These are phyloP conservation scores for Picea abies DNA, from an alignment of 83 land plant genomes.

Conservation along the genomic window DNA sequence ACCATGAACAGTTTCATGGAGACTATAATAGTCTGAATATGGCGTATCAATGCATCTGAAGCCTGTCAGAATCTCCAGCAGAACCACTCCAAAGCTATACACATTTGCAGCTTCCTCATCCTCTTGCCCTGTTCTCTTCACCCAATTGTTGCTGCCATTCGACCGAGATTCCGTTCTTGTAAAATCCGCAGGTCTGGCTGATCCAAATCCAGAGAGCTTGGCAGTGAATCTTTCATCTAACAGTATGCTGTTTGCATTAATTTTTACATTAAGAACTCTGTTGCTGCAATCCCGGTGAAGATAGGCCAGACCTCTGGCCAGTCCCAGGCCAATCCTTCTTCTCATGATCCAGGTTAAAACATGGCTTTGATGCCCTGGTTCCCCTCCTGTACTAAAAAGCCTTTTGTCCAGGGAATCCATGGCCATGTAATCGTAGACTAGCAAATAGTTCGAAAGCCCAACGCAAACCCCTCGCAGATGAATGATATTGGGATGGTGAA, in stretches of 20 bases:
- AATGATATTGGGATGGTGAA: conserved; percentile 23
- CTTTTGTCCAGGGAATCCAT: conserved; percentile 15
- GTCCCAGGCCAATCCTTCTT: conserved; percentile 18
- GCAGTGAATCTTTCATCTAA: conserved; percentile 19
- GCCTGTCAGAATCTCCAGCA: conserved; percentile 16
- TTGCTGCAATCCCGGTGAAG: conserved; percentile 16
- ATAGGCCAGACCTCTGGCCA: conserved; percentile 20
- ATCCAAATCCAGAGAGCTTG: conserved; percentile 17
- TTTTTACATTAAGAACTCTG: neutral
- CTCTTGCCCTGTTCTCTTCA: conserved; percentile 8
- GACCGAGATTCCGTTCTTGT: neutral
- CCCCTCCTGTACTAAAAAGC: conserved; percentile 5
- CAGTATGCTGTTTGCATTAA: conserved; percentile 5
- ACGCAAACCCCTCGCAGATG: conserved; percentile 21
- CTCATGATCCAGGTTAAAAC: conserved; percentile 19
- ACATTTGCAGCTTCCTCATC: conserved; percentile 1
- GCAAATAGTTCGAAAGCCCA: conserved; percentile 7
- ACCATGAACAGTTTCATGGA: conserved; percentile 16
- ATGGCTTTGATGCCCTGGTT: conserved; percentile 15
- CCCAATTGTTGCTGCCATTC: neutral
- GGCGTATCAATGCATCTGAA: conserved; percentile 17
- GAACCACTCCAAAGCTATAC: conserved; percentile 15
- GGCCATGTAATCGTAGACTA: conserved; percentile 24
- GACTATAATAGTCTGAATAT: conserved; percentile 12
- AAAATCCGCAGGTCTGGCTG: conserved; percentile 4